Base-by-base conservation (phyloP, 352 stramenopile genomes). In the Elongisporangium prolatum region DNA sequence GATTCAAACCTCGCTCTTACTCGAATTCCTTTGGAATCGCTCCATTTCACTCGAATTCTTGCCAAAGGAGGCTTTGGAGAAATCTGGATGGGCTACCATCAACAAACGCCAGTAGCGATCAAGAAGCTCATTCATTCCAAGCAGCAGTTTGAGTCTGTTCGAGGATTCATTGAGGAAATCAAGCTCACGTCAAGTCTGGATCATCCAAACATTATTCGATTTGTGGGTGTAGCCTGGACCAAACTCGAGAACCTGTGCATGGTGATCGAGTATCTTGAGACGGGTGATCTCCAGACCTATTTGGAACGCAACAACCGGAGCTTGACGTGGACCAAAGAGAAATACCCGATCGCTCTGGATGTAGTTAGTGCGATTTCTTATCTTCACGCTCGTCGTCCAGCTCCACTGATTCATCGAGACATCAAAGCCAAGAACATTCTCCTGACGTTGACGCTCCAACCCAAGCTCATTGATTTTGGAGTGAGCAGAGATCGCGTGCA, bases 391-490 rank as follows among this genome's bases (percentile, higher is more conserved):
- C 59, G 69, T 13, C 21, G 61, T 11, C 57, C 70, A 1, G 75
- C 69, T 28, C 67, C 68, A 11, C 71, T 87, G 18, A 80, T 87
- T 50, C 77, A 87, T 56, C 72, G 77, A 6, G 77, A 87, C 50
- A 28, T 87, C 9, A 87, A 87, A 56, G 56, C 74, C 1, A 69
- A 69, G 21, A 87, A 87, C 38, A 65, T 87, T 40, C 55, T 87
- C n/a, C 48, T 87, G 38, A 79, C 58, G 6, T 65, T 79, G 8
- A 57, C 50, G 4, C 72, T 69, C 52, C 60, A 78, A 24, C 64
- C 72, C 0, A 81, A 87, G 13, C 63, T 87, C 3, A 84, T 74
- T 22, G 77, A 87, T 57, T 87, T 87, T 68, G 77, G 77, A 10
- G 75, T 80, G 13, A 81, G 69, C 49, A 63, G 77, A 1, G 63